A percentile compares a stretch with the other conserved stretches of the same genome.
Evolutionary conservation across 495 filamentous ascomycete species (phyloP).

Genomic region (Cladorrhinum samala): DNA sequence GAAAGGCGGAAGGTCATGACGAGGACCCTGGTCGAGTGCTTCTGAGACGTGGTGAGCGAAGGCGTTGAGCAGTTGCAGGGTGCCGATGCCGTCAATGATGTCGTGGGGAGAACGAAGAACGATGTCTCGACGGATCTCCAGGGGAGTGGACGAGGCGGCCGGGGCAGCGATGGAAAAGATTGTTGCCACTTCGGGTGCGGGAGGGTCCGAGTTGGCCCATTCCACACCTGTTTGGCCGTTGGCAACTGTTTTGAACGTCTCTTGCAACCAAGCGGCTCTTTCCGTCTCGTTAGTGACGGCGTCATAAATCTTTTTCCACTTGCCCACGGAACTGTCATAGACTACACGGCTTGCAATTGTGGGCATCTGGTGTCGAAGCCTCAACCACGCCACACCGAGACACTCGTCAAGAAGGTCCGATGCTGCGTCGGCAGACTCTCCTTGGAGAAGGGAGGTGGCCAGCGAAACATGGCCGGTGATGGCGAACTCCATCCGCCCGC

Average conservation of each 20-base stretch:
- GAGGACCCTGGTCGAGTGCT: constrained; percentile 6
- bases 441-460: constrained; percentile 1
- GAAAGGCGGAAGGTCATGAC: background rate
- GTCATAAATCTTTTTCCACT: constrained; percentile 38
- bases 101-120: constrained; percentile 43
- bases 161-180: constrained; percentile 32
- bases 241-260: constrained; percentile 31
- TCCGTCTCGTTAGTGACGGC: constrained; percentile 11
- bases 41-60: constrained; percentile 7
- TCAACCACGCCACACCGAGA: constrained; percentile 36
- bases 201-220: constrained; percentile 40
- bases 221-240: constrained; percentile 25
- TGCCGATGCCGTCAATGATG: constrained; percentile 46
- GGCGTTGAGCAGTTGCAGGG: constrained; percentile 31
- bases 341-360: constrained; percentile 37
- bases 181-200: constrained; percentile 30
- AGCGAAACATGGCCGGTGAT: constrained; percentile 28
- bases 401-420: constrained; percentile 20
- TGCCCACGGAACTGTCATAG: constrained; percentile 18
- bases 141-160: background rate
- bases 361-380: constrained; percentile 37
- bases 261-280: constrained; percentile 29
- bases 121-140: constrained; percentile 24
- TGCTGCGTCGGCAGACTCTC: background rate
- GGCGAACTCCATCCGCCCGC: constrained; percentile 36